phyloP scores from a whole-genome alignment of 2,329 filamentous ascomycete species.

The Alternaria ventricosa region DNA sequence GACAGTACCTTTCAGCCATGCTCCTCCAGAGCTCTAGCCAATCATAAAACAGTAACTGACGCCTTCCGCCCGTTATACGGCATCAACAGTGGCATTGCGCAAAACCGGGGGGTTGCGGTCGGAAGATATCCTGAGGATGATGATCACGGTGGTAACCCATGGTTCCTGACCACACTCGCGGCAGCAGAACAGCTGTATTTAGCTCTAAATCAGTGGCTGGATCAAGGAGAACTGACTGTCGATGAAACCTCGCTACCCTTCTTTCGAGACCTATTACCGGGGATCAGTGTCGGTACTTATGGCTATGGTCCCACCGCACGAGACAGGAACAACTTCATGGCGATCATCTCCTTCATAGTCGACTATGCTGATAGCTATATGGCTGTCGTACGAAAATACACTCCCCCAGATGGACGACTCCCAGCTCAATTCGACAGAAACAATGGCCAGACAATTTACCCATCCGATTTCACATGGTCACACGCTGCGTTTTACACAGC shows the following conservation, averaged over 20 bases:
- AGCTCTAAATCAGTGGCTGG: not conserved
- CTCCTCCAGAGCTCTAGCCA: not conserved
- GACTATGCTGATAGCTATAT: no score
- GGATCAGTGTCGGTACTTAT: no score
- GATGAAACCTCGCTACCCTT: not conserved
- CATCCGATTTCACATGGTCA: no score
- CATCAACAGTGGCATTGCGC: not conserved
- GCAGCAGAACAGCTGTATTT: not conserved
- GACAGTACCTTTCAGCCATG: not conserved
- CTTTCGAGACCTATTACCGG: not conserved
- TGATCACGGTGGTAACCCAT: not conserved
- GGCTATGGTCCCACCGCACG: no score
- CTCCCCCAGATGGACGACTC: accelerated
- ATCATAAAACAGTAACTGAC: not conserved
- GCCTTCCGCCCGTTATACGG: not conserved
- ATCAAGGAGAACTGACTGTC: not conserved
- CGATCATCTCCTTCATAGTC: no score
- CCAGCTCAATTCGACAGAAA: no score
- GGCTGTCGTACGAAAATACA: no score
- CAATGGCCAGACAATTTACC: no score
- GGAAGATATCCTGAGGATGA: no score
- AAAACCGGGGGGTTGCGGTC: no score
- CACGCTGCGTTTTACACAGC: no score
- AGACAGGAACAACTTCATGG: no score
- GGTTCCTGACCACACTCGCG: not conserved